phyloP scores from a whole-genome alignment of 768 basidiomycete genomes.

The Tylopilus balloui region DNA sequence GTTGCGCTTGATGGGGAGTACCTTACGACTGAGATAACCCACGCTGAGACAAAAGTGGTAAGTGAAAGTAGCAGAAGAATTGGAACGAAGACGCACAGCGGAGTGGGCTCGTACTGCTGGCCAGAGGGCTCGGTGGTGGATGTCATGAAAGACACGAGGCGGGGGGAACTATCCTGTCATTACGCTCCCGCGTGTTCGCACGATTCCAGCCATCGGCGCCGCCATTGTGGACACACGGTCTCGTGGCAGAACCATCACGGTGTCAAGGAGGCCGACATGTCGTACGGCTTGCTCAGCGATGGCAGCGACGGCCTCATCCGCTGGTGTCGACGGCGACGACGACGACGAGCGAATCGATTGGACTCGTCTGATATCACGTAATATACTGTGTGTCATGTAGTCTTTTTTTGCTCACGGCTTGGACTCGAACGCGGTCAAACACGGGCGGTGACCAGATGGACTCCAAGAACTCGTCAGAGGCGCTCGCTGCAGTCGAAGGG shows the following conservation, averaged over 20 bases:
- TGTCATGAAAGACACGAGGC: conserved; percentile 43
- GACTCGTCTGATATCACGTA: conserved; percentile 22
- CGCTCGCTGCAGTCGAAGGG: conserved; percentile 36
- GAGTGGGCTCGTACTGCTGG: conserved; percentile 48
- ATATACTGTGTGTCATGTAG: too few species aligned
- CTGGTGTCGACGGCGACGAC: conserved; percentile 8
- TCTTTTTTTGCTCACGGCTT: conserved; percentile 27
- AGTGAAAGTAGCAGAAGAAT: conserved; percentile 9
- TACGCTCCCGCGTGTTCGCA: conserved; percentile 25
- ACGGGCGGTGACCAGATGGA: conserved; percentile 12
- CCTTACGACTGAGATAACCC: conserved; percentile 56
- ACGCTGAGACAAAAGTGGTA: conserved; percentile 34
- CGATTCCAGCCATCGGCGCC: conserved; percentile 22
- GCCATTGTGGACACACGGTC: conserved; percentile 5
- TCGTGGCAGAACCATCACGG: not conserved
- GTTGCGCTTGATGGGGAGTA: conserved; percentile 74
- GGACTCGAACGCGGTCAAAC: not conserved
- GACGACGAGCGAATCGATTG: not conserved
- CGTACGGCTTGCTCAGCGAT: conserved; percentile 1
- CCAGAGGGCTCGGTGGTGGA: conserved; percentile 37
- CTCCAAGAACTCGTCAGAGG: conserved; percentile 23
- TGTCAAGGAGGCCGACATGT: conserved; percentile 3
- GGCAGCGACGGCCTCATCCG: conserved; percentile 6
- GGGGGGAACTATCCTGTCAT: conserved; percentile 21
- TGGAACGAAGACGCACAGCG: conserved; percentile 42